Evolutionary conservation across 2,329 filamentous ascomycete species (phyloP), one percentile per base, ranked within the genome.

Genomic region (Hypoxylon sp.): DNA sequence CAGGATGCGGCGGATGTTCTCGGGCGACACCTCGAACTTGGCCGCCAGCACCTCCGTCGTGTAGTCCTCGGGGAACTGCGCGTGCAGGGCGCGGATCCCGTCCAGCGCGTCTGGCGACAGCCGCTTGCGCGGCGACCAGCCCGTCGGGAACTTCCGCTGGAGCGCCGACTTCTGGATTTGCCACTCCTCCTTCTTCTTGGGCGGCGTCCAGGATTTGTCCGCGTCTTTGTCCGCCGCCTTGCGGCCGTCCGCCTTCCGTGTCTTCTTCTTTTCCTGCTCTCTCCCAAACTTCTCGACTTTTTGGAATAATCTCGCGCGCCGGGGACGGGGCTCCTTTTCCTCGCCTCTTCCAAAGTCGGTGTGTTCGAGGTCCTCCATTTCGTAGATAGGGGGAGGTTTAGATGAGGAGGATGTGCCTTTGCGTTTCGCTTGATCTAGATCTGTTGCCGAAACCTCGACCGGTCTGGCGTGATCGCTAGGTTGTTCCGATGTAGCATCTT

Each of bases 91-190:
- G 43, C 93, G 89, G 70, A 99, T 97, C 43, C 93, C 94, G n/a
- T 91, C 89, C 30, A 97, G 82, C 0, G 94, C 93, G 77, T 98
- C 94, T 0, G 95, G 95, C 0, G 95, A 98, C 8, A 99, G 84
- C 61, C 89, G 89, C 78, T 97, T 97, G 50, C 86, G 85, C 28
- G 95, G 94, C 26, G 85, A 84, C 94, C 94, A 99, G 8, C 89
- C 88, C 6, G 89, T 86, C 1, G 87, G 87, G 68, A 97, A 95
- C 73, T 98, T 99, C 64, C 86, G 78, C 71, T 89, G 86, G 34
- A 96, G 78, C 0, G 88, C 90, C 1, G 80, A 80, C 75, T 97
- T 97, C 69, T 97, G 91, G 13, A 86, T 76, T 74, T 87, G 84
- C 95, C 95, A 98, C 3, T 72, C 62, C 67, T 89, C 85, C 3